phyloP scores from a whole-genome alignment of 345 rosid genomes.

The Salix purpurea region DNA sequence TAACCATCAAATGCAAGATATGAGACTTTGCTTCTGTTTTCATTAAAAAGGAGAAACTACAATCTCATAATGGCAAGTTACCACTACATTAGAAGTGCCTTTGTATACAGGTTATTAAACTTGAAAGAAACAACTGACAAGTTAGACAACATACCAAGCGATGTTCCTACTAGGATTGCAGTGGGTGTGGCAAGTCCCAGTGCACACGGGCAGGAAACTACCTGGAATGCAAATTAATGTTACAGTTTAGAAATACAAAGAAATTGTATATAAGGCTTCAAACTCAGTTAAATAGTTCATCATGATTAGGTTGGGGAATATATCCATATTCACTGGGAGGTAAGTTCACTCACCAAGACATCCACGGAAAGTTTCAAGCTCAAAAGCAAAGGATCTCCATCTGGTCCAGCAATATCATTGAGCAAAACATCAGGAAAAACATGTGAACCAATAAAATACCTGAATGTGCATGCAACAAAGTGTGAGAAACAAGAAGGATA shows the following conservation, averaged over 20 bases:
- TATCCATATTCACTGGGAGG: not conserved
- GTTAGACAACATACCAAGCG: conserved; percentile 59
- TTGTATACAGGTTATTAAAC: not conserved
- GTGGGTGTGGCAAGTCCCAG: conserved; percentile 98
- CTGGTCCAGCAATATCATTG: conserved; percentile 91
- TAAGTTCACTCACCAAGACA: conserved; percentile 68
- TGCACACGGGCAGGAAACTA: conserved; percentile 96
- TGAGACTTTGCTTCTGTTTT: not conserved
- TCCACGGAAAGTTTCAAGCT: conserved; percentile 95
- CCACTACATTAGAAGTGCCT: not conserved
- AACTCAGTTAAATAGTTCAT: not conserved
- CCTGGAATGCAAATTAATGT: conserved; percentile 43
- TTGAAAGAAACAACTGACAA: conserved; percentile 18
- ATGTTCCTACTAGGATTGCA: conserved; percentile 94
- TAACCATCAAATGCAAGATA: conserved; percentile 2
- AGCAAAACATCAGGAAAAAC: conserved; percentile 93
- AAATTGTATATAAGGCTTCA: not conserved
- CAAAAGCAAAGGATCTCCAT: conserved; percentile 76
- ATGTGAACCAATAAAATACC: conserved; percentile 82
- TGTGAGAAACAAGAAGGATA: conserved; percentile 8
- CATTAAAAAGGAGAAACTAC: not conserved
- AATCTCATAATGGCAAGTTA: not conserved
- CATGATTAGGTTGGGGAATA: not conserved
- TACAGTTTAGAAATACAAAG: not conserved
- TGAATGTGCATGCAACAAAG: conserved; percentile 25